These are phyloP conservation scores for Pyrus hybrid DNA, from an alignment of 331 rosid species.

Conservation along the genomic window DNA sequence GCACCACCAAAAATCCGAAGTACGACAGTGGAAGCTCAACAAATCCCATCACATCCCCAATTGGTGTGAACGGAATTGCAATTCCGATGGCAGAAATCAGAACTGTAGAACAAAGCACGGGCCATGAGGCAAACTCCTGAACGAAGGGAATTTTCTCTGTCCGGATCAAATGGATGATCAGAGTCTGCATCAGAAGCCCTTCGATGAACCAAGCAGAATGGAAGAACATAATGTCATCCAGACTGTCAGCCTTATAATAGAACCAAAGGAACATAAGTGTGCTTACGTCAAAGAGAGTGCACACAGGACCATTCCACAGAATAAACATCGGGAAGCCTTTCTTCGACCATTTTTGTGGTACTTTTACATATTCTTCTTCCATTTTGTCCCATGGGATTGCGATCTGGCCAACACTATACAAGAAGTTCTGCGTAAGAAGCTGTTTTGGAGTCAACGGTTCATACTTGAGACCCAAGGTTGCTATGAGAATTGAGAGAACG, in stretches of 20 bases:
- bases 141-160: constrained; percentile 72
- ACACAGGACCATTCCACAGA: constrained; percentile 71
- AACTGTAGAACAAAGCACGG: constrained; percentile 58
- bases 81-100: constrained; percentile 55
- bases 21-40: constrained; percentile 46
- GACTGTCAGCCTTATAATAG: constrained; percentile 26
- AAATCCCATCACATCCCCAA: constrained; percentile 57
- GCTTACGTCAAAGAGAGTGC: constrained; percentile 54
- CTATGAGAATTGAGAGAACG: constrained; percentile 58
- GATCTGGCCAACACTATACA: constrained; percentile 69
- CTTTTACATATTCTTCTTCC: constrained; percentile 52
- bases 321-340: constrained; percentile 57
- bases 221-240: constrained; percentile 27
- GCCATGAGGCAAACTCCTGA: constrained; percentile 75
- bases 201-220: constrained; percentile 79
- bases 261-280: constrained; percentile 52
- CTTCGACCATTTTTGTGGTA: constrained; percentile 58
- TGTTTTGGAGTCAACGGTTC: constrained; percentile 64
- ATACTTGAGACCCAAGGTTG: constrained; percentile 40
- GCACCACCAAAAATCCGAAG: constrained; percentile 48
- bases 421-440: constrained; percentile 68
- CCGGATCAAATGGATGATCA: constrained; percentile 61
- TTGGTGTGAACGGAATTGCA: constrained; percentile 46
- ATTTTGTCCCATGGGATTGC: constrained; percentile 80
- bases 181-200: constrained; percentile 71